Evolutionary conservation across 257 asterid species (phyloP), one percentile per base, ranked within the genome.

Genomic region (Vinca minor): DNA sequence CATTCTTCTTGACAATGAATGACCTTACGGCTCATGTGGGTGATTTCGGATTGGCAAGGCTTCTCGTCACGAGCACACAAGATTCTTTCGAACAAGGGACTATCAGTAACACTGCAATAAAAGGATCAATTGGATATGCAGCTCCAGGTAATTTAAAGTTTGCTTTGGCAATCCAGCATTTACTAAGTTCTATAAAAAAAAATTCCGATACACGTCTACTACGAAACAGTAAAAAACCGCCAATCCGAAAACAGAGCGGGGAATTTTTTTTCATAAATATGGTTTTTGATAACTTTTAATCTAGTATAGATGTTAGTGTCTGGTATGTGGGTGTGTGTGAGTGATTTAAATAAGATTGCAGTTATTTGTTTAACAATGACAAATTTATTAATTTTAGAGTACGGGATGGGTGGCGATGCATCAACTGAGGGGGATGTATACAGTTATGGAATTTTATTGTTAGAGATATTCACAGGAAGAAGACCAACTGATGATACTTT

Each of bases 31-130:
- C 76, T 1, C 56, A 50, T 50, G 56, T 21, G 31, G 31, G 17
- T 10, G 85, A 77, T 66, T 80, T 77, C 46, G 73, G 82, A 62
- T 57, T 77, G 26, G 72, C 82, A 13, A 71, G 68, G 48, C 48
- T 74, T 32, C 45, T 76, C 17, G 55, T 68, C 10, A n/a, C 1
- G 3, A 12, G 28, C 26, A 18, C 7, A 8, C 6, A 36, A 45
- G 36, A 18, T 15, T 5, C 63, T 0, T 18, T 62, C 0, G 12
- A 26, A 4, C 67, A 63, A 8, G 44, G 6, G 29, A 67, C 28
- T 12, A 79, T 67, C 53, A 67, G 53, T 29, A 49, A 71, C 4
- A 5, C 36, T 38, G 77, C 67, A 21, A 57, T 76, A 55, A 61
- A 57, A 62, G 78, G 82, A 3, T 59, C 78, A 13, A 48, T 76